Percentiles rank a stretch among this genome's conserved stretches.
phyloP scores from a whole-genome alignment of 106 monocot genomes.

The Phalaenopsis equestris region DNA sequence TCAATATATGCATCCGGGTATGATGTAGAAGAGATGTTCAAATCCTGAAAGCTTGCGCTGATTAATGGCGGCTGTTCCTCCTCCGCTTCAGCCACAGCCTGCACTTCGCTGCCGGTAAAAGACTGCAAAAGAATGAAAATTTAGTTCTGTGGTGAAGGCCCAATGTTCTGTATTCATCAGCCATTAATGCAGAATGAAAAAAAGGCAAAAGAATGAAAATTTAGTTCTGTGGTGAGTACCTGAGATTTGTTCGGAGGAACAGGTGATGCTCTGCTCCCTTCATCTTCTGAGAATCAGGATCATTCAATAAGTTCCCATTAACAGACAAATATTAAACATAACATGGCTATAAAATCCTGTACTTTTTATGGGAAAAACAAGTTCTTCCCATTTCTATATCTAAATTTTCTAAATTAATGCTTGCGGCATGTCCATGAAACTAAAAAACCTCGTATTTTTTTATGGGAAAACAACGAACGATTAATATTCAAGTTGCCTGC shows the following conservation, averaged over 20 bases:
- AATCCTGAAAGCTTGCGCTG: neutral
- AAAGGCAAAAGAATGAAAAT: too few relatives aligned
- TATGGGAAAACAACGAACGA: neutral
- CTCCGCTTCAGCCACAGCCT: neutral
- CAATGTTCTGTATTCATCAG: too few relatives aligned
- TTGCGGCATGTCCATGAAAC: neutral
- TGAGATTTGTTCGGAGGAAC: neutral
- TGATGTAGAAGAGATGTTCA: slow-evolving; percentile 8
- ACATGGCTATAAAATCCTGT: neutral
- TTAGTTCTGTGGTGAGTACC: too few relatives aligned
- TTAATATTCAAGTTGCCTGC: neutral
- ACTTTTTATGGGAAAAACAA: too few relatives aligned
- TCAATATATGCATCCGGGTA: slow-evolving; percentile 28
- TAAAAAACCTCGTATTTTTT: neutral
- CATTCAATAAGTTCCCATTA: neutral
- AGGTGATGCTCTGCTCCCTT: neutral
- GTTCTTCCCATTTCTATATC: neutral
- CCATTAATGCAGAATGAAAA: too few relatives aligned
- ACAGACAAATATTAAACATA: neutral
- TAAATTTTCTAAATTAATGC: neutral
- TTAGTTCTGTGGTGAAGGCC: too few relatives aligned
- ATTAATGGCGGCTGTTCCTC: slow-evolving; percentile 2
- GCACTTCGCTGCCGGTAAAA: neutral
- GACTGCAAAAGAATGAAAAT: too few relatives aligned
- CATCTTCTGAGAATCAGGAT: neutral